Evolutionary conservation across 768 basidiomycete species (phyloP).

Genomic region (Lentinula edodes): DNA sequence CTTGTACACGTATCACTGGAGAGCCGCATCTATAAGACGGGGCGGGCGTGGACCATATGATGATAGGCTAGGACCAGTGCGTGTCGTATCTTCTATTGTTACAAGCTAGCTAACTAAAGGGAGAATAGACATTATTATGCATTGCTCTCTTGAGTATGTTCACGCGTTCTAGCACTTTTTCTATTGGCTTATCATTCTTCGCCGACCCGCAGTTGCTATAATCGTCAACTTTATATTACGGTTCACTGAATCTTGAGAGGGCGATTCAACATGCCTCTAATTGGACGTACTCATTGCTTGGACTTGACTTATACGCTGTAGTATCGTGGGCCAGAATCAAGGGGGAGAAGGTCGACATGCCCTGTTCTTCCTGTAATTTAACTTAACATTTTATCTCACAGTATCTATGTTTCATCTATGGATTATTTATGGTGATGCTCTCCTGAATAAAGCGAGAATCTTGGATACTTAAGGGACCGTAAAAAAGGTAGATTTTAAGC

Average conservation of each 20-base stretch:
- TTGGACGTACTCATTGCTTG: background rate
- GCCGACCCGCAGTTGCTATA: constrained; percentile 57
- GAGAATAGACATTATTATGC: constrained; percentile 70
- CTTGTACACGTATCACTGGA: constrained; percentile 92
- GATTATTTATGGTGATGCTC: background rate
- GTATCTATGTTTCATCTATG: background rate
- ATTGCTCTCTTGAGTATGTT: constrained; percentile 68
- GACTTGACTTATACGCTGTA: background rate
- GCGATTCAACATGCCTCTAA: background rate
- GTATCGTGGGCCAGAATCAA: too few relatives aligned
- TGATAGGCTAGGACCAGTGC: constrained; percentile 89
- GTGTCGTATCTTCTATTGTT: constrained; percentile 27
- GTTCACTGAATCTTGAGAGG: constrained; percentile 44
- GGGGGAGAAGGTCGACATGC: too few relatives aligned
- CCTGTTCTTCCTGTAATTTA: background rate
- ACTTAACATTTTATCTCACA: background rate
- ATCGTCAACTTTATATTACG: constrained; percentile 82
- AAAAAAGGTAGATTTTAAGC: too few relatives aligned
- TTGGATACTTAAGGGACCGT: too few relatives aligned
- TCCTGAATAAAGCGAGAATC: too few relatives aligned
- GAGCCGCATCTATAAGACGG: constrained; percentile 85
- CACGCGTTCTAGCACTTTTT: background rate
- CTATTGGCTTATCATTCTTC: constrained; percentile 9
- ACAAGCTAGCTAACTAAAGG: constrained; percentile 9
- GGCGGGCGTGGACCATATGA: constrained; percentile 95